Conservation (phyloP, 2,329 filamentous ascomycete species). For the Didymella keratinophila region DNA sequence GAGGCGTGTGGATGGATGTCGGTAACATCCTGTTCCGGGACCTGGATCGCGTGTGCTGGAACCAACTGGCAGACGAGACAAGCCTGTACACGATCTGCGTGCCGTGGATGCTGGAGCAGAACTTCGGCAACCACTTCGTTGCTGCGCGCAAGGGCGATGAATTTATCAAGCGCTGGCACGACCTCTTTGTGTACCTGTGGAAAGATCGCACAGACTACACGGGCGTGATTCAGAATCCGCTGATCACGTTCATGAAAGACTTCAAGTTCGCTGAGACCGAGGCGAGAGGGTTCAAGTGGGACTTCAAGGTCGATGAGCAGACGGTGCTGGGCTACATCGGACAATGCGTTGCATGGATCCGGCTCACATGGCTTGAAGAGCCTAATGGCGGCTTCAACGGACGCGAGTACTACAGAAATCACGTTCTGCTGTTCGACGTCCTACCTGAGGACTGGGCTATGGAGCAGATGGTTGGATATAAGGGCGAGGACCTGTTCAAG, state of each 20-base stretch:
- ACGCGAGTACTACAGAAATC: neutral
- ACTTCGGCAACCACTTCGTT: neutral
- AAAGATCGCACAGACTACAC: neutral
- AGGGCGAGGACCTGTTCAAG: slow-evolving; percentile 1
- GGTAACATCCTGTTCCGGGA: slow-evolving; percentile 50
- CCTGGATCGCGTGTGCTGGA: slow-evolving; percentile 37
- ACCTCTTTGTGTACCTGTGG: neutral
- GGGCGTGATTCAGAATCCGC: neutral
- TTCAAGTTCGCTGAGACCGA: neutral
- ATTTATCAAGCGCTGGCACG: neutral
- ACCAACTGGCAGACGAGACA: neutral
- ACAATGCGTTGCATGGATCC: slow-evolving; percentile 48
- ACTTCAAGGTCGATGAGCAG: neutral
- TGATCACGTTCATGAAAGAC: neutral
- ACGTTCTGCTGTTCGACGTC: neutral
- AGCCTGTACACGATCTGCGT: neutral
- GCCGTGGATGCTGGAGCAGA: neutral
- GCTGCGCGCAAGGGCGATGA: neutral
- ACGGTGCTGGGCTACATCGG: neutral
- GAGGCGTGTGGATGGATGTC: slow-evolving; percentile 55
- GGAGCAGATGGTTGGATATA: neutral
- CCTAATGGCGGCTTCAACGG: slow-evolving; percentile 26
- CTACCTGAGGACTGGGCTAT: neutral
- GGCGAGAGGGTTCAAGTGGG: neutral
- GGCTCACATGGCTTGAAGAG: slow-evolving; percentile 44